Conservation (phyloP, 306 rosid genomes). For the Acacia acuminata region DNA sequence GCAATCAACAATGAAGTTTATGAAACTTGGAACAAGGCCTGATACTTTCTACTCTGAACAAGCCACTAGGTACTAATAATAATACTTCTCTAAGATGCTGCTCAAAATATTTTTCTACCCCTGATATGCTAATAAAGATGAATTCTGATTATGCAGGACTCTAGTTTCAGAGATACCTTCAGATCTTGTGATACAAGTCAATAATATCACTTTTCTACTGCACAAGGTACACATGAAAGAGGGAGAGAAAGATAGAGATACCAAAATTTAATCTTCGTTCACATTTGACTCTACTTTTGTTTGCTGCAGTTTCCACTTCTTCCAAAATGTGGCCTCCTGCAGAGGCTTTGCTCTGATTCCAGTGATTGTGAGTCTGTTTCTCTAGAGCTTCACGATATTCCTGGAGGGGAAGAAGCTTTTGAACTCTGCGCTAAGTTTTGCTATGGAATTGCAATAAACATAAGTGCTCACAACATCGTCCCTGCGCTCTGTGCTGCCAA, state of each 20-base stretch:
- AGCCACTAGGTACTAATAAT: slow-evolving; percentile 76
- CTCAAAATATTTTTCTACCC: background rate
- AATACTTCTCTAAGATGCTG: slow-evolving; percentile 3
- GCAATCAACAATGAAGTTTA: slow-evolving; percentile 74
- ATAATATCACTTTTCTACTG: slow-evolving; percentile 62
- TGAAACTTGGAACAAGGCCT: slow-evolving; percentile 94
- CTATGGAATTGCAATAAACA: slow-evolving; percentile 81
- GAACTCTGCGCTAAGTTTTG: slow-evolving; percentile 91
- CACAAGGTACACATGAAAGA: slow-evolving; percentile 66
- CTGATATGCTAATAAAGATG: slow-evolving; percentile 26
- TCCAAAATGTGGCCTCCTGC: slow-evolving; percentile 79
- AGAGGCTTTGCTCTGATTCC: slow-evolving; percentile 64
- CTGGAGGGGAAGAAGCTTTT: slow-evolving; percentile 85
- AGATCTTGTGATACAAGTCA: slow-evolving; percentile 69
- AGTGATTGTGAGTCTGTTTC: slow-evolving; percentile 48
- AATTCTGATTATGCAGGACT: slow-evolving; percentile 57
- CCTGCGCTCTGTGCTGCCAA: slow-evolving; percentile 77
- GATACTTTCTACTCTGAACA: slow-evolving; percentile 87
- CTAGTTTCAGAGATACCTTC: slow-evolving; percentile 63
- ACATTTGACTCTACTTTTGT: slow-evolving; percentile 41
- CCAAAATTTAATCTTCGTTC: slow-evolving; percentile 22
- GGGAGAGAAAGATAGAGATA: background rate
- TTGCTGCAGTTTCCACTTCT: slow-evolving; percentile 78
- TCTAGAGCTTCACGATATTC: slow-evolving; percentile 78
- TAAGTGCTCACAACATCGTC: slow-evolving; percentile 85